Evolutionary conservation across 2,329 filamentous ascomycete species (phyloP).

Genomic region (Botrytis fragariae): DNA sequence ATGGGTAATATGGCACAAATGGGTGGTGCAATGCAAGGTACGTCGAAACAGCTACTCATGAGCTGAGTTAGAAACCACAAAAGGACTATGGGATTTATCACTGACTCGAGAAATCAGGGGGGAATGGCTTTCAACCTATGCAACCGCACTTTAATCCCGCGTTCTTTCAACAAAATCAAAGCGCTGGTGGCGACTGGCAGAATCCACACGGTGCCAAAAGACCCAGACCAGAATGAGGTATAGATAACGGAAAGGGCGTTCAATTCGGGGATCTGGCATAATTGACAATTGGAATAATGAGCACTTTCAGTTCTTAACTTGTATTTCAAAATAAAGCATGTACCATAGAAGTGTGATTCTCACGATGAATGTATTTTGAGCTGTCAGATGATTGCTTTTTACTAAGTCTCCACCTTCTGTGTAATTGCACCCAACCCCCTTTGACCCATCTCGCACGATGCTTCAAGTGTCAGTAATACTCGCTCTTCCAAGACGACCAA

Average conservation of each 20-base stretch:
- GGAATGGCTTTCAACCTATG: slow-evolving; percentile 63
- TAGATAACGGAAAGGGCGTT: slow-evolving; percentile 17
- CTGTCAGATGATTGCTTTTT: slow-evolving; percentile 5
- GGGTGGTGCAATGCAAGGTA: slow-evolving; percentile 57
- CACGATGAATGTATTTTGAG: slow-evolving; percentile 14
- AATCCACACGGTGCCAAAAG: slow-evolving; percentile 82
- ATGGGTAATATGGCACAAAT: slow-evolving; percentile 47
- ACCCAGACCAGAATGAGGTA: slow-evolving; percentile 61
- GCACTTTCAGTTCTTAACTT: slow-evolving; percentile 18
- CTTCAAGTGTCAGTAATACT: background rate
- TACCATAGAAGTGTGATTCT: slow-evolving; percentile 18
- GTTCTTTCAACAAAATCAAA: slow-evolving; percentile 61
- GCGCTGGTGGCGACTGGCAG: slow-evolving; percentile 58
- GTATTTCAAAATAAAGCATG: slow-evolving; percentile 20
- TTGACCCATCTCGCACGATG: background rate
- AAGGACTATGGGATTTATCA: background rate
- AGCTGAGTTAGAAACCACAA: background rate
- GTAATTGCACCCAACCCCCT: background rate
- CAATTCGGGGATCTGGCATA: slow-evolving; percentile 6
- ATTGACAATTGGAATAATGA: slow-evolving; percentile 19
- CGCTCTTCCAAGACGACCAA: background rate
- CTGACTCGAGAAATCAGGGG: slow-evolving; percentile 29
- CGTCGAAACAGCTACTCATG: slow-evolving; percentile 35
- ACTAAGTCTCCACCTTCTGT: background rate
- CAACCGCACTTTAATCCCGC: slow-evolving; percentile 69